Evolutionary conservation across 148 eudicot genomes (phyloP).

Genomic region (Salicornia ramosissima): DNA sequence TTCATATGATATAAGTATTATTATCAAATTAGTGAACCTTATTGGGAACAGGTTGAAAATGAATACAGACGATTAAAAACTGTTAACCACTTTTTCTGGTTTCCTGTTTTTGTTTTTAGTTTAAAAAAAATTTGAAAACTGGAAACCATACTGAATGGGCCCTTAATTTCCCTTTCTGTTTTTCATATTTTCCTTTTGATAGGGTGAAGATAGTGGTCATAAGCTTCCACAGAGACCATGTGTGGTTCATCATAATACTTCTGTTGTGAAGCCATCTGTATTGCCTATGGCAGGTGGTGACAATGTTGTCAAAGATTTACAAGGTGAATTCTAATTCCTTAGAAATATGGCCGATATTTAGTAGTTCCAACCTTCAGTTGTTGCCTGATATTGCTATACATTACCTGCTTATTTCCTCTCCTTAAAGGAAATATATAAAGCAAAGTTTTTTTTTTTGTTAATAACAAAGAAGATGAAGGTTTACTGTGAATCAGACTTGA

Average conservation of each 20-base stretch:
- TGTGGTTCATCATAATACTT: background rate
- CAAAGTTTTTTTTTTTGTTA: no score
- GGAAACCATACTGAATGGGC: no score
- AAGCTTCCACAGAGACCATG: background rate
- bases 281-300: slow-evolving; percentile 1
- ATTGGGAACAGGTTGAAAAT: no score
- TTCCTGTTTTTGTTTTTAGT: no score
- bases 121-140: no score
- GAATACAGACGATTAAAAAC: no score
- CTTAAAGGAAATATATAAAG: no score
- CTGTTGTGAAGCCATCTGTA: no score
- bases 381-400: background rate
- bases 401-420: background rate
- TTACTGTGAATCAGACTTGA: background rate
- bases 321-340: background rate
- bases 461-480: background rate
- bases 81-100: no score
- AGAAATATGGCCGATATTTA: background rate
- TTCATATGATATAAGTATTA: no score
- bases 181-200: background rate
- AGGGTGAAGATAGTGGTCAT: background rate
- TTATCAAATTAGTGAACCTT: no score
- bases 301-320: slow-evolving; percentile 12
- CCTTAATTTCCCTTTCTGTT: no score
- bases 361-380: background rate